These are phyloP conservation scores for Flaveria linearis DNA, from an alignment of 129 eudicot genomes.

Conservation along the genomic window DNA sequence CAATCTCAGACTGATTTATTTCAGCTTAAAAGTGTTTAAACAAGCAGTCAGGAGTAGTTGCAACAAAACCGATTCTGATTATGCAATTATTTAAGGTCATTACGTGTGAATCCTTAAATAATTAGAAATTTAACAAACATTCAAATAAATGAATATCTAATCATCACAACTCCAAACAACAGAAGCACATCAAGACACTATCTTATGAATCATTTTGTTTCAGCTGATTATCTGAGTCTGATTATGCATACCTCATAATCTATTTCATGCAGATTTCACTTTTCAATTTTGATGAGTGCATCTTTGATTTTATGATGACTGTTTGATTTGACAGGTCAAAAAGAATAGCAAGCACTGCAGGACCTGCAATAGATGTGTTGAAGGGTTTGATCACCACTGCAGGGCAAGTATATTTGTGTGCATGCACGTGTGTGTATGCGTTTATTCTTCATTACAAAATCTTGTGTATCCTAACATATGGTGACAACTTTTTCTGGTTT, in stretches of 20 bases:
- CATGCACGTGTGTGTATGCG: not conserved
- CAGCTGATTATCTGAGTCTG: not conserved
- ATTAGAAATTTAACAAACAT: not conserved
- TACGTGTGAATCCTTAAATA: not conserved
- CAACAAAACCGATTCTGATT: not conserved
- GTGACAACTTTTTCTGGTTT: conserved; percentile 21
- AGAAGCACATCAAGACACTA: not conserved
- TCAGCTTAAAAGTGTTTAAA: not conserved
- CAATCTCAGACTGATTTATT: not conserved
- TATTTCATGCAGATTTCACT: not conserved
- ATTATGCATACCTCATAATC: not conserved
- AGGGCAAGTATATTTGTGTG: conserved; percentile 45
- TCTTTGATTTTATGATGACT: not conserved
- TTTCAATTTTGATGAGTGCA: not conserved
- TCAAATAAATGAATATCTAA: not conserved
- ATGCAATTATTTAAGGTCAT: not conserved
- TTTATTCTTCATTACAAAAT: conserved; percentile 9
- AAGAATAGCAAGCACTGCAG: conserved; percentile 95
- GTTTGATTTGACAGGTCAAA: conserved; percentile 50
- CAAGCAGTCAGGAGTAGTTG: not conserved
- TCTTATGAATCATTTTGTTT: not conserved
- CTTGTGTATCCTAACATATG: conserved; percentile 10
- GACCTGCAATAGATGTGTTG: conserved; percentile 94
- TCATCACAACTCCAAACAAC: not conserved
- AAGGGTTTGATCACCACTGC: conserved; percentile 99